Evolutionary conservation across 805 yeast genomes (phyloP), one percentile per base, ranked within the genome.

Genomic region (Yarrowia sp.): DNA sequence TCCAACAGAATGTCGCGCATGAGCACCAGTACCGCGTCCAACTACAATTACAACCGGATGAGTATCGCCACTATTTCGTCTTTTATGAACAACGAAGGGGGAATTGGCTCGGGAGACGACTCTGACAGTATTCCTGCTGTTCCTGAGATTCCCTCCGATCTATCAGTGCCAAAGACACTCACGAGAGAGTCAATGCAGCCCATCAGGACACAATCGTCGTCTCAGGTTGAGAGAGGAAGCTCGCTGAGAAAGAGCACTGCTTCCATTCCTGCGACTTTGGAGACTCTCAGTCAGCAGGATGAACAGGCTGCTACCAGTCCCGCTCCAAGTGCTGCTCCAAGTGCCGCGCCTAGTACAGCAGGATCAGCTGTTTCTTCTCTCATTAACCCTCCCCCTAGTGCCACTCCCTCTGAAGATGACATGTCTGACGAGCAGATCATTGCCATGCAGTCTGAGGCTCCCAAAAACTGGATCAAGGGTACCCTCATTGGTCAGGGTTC

Each of bases 401-500:
- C 66, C 3, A 19, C 39, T 12, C 30, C 68, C 34, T 39, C 39
- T 13, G 68, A 49, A 30, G 68, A 67, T 3, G 65, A 61, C 44
- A 58, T 58, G 39, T 42, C 64, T 2, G 64, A 58, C 12, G 64
- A 58, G 15, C 64, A 58, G 40, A 42, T 58, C 40, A 58, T 58
- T 4, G 64, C 64, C n/a, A 42, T 58, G 64, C 64, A 58, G 40
- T 33, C 40, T 5, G 64, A 58, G 50, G 64, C 64, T 2, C 95
- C 96, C 4, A 83, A 86, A 44, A 86, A 90, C 50, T 95, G 99
- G 99, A 83, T 92, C 52, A 90, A 90, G 73, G 99, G 99, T 56
- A 91, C 97, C 0, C 81, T 92, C 56, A 92, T 95, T 71, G 99
- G 99, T 0, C 88, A 94, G 10, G 99, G 99, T 2, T 88, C 96